Evolutionary conservation across 2,329 filamentous ascomycete genomes (phyloP), one percentile per base, ranked within the genome.

Genomic region (Exserohilum turcica): DNA sequence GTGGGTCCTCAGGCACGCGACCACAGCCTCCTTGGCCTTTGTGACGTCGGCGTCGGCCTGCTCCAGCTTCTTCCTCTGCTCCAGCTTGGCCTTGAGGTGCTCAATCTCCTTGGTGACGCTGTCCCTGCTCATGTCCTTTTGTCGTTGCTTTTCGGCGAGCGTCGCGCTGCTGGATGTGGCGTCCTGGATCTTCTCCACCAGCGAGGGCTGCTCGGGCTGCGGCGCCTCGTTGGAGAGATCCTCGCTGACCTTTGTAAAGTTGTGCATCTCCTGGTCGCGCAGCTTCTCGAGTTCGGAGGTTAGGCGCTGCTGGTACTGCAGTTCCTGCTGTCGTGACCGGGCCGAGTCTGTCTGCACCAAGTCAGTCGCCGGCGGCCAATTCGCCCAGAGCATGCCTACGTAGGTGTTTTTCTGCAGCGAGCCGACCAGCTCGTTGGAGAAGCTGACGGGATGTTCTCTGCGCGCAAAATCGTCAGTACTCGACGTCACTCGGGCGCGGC

Each of bases 281-380:
- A 96, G 85, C 65, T 87, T 87, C 76, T 88, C 86, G 63, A 97
- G 90, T 78, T 97, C 92, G 67, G 86, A 82, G 68, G 88, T 86
- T 56, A 97, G 91, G 76, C 93, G 92, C 72, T 85, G 80, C 80
- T 97, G 92, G 75, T 96, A 87, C 68, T 93, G 88, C 60, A 94
- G 86, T 79, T 97, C 93, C 75, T 91, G 80, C 70, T 87, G 82
- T 78, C 90, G 90, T 68, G 88, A 84, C 73, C 93, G 92, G 61
- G 91, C 92, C 55, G 87, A 86, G 79, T 97, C 92, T 77, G 89
- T 93, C 93, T 97, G 73, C 45, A 18, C 31, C 42, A 19, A 43
- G 35, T 39, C 33, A 18, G 18, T 16, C 8, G 19, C 32, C 42
- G 29, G 31, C 24, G 16, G 31, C 15, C 29, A 15, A 9, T 29